Evolutionary conservation across 352 stramenopile species (phyloP).

Genomic region (Saprolegnia parasitica): DNA sequence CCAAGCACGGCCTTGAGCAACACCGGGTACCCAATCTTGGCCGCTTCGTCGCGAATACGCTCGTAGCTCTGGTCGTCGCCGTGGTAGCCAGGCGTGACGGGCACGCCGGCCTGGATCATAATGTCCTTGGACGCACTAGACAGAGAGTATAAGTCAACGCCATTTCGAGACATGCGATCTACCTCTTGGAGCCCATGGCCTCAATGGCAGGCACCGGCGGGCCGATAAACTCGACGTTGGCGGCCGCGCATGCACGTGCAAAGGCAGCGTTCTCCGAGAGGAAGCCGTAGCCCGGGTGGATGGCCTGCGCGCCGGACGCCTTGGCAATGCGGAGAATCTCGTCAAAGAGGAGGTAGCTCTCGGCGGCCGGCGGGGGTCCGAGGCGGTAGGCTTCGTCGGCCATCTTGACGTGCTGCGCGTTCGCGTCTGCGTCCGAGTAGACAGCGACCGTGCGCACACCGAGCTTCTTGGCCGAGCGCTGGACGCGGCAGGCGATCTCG

Average conservation of each 20-base stretch:
- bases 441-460: slow-evolving; percentile 89
- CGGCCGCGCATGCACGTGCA: slow-evolving; percentile 53
- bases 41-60: slow-evolving; percentile 65
- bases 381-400: slow-evolving; percentile 68
- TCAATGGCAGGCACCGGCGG: slow-evolving; percentile 82
- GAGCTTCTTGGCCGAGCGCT: slow-evolving; percentile 77
- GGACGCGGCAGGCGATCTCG: slow-evolving; percentile 86
- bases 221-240: slow-evolving; percentile 87
- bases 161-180: not conserved
- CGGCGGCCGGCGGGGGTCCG: slow-evolving; percentile 54
- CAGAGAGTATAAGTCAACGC: not conserved
- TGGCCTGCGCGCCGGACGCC: slow-evolving; percentile 59
- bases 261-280: slow-evolving; percentile 87
- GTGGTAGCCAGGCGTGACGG: slow-evolving; percentile 88
- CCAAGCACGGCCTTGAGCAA: slow-evolving; percentile 91
- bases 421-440: slow-evolving; percentile 83
- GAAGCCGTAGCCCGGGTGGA: slow-evolving; percentile 90
- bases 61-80: slow-evolving; percentile 83
- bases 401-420: slow-evolving; percentile 69
- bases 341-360: slow-evolving; percentile 73
- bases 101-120: slow-evolving; percentile 82
- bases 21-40: slow-evolving; percentile 88
- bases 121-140: slow-evolving; percentile 86
- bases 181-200: slow-evolving; percentile 87
- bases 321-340: slow-evolving; percentile 74